phyloP scores from a whole-genome alignment of 2,329 filamentous ascomycete species.

The Onygenales sp. region DNA sequence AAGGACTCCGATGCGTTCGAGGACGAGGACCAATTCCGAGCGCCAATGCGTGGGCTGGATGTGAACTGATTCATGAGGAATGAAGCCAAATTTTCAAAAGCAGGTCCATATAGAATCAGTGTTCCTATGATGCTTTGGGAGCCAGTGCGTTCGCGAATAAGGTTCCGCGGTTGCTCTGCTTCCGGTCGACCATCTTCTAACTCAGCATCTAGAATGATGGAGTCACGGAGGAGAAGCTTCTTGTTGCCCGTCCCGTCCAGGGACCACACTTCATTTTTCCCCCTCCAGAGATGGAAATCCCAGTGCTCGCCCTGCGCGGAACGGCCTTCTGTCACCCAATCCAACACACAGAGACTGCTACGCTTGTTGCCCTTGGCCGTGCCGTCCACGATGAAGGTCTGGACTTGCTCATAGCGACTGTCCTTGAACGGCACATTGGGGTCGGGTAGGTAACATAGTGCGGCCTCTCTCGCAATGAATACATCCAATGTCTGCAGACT shows the following conservation, averaged over 20 bases:
- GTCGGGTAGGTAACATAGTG: slow-evolving; percentile 65
- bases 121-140: slow-evolving; percentile 75
- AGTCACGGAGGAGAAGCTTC: slow-evolving; percentile 73
- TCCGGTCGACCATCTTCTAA: slow-evolving; percentile 7
- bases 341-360: slow-evolving; percentile 63
- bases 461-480: slow-evolving; percentile 39
- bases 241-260: slow-evolving; percentile 31
- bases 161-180: slow-evolving; percentile 9
- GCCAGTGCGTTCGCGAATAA: slow-evolving; percentile 55
- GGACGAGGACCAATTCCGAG: slow-evolving; percentile 55
- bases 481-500: slow-evolving; percentile 43
- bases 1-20: slow-evolving; percentile 5
- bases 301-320: slow-evolving; percentile 80
- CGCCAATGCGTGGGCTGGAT: slow-evolving; percentile 69
- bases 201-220: slow-evolving; percentile 61
- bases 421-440: slow-evolving; percentile 84
- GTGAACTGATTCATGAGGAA: slow-evolving; percentile 76
- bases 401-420: slow-evolving; percentile 74
- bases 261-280: slow-evolving; percentile 66
- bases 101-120: slow-evolving; percentile 65
- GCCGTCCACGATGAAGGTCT: slow-evolving; percentile 53
- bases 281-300: slow-evolving; percentile 69
- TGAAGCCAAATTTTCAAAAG: slow-evolving; percentile 55
- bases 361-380: slow-evolving; percentile 4
- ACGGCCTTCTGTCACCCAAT: slow-evolving; percentile 90